phyloP scores from a whole-genome alignment of 2,329 filamentous ascomycete species.

The Monosporascus sp. region DNA sequence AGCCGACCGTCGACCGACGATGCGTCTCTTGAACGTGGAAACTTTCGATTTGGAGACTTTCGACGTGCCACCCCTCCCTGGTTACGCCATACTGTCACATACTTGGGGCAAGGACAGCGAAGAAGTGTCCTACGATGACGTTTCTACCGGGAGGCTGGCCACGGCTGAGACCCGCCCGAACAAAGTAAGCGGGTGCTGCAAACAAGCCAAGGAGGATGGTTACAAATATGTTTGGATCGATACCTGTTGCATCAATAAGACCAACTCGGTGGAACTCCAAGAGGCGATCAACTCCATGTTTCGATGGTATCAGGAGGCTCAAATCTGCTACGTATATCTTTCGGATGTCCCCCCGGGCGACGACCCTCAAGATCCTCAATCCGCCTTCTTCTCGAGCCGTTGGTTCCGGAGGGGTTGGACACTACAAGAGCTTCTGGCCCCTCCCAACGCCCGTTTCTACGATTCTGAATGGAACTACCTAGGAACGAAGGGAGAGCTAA shows the following conservation, averaged over 20 bases:
- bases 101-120: background rate
- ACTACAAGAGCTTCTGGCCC: background rate
- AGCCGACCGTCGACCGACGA: background rate
- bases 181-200: background rate
- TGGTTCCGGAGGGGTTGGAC: background rate
- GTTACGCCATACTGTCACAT: slow-evolving; percentile 1
- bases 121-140: too few species aligned
- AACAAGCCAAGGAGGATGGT: background rate
- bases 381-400: background rate
- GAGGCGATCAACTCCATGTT: background rate
- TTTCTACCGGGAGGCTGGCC: too few species aligned
- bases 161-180: too few species aligned
- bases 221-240: background rate
- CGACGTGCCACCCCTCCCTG: background rate
- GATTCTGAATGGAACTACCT: background rate
- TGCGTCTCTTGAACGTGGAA: background rate
- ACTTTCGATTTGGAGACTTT: background rate
- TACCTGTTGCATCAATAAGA: background rate
- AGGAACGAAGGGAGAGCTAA: background rate
- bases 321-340: background rate
- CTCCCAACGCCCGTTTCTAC: background rate
- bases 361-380: background rate
- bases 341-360: background rate
- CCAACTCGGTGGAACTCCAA: background rate
- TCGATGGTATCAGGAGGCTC: background rate